Base-by-base conservation (phyloP, 495 filamentous ascomycete species). In the Penicillium roqueforti region DNA sequence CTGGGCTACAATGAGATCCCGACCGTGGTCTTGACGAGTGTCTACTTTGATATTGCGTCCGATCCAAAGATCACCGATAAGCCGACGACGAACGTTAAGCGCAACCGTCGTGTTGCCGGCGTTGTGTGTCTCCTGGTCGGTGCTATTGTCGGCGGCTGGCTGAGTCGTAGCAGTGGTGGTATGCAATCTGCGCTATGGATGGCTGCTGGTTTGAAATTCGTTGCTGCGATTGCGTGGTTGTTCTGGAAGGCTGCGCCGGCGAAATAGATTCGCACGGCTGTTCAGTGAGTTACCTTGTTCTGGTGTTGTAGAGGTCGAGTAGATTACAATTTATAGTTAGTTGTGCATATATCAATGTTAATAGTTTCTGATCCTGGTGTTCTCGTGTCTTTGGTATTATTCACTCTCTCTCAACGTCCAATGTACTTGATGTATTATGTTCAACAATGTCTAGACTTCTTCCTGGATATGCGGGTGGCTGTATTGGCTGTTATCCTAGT, bases 1-100 rank as follows among this genome's bases (percentile, higher is more conserved):
- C 66, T 91, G 41, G 83, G 83, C 1, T 81, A 83, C 57, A 79
- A 79, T 52, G 86, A 89, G 66, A 79, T 91, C 37, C 87, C 87
- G 11, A 86, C 84, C 1, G 86, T 85, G 26, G 87, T 91, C 10
- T 67, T 89, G 59, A 90, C 87, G 4, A 86, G 78, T 51, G 74
- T 88, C 19, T 83, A 89, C 54, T 86, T 82, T 59, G 86, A 88
- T 57, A 67, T 89, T 47, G 77, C 81, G 6, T 81, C 80, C 16
- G 81, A 87, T 53, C 78, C 81, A n/a, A 68, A 74, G 28, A 59
- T 87, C 10, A 51, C 76, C 0, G 71, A 63, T 4, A 67, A 68
- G 23, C 68, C 76, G 7, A 68, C 60, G 36, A 61, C 74, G 49
- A 88, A 87, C 55, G 74, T 75, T 1, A 87, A 87, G 71, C 74